A percentile compares a stretch with the other conserved stretches of the same genome.
Conservation (phyloP, 2,329 filamentous ascomycete species). For the Claviceps arundinis region DNA sequence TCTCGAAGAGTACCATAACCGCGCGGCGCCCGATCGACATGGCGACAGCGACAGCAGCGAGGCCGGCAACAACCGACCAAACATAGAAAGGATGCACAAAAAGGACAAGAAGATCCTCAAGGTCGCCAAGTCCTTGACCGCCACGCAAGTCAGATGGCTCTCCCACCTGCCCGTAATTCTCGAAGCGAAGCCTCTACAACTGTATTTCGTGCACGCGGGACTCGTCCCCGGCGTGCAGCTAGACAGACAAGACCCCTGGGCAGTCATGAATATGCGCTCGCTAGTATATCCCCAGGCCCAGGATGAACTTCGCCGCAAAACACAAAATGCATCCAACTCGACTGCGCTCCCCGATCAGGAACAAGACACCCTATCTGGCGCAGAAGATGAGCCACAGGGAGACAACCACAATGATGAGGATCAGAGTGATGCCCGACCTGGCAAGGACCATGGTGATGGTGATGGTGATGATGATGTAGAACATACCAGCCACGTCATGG, state of each 20-base stretch:
- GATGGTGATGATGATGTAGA: neutral
- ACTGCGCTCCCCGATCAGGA: neutral
- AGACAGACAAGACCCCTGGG: slow-evolving; percentile 58
- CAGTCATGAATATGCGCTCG: slow-evolving; percentile 86
- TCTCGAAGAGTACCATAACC: slow-evolving; percentile 23
- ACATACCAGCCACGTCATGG: slow-evolving; percentile 12
- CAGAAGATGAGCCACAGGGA: slow-evolving; percentile 9
- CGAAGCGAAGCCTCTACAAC: slow-evolving; percentile 49
- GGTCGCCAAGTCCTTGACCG: slow-evolving; percentile 38
- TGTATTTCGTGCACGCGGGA: slow-evolving; percentile 71
- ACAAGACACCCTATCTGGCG: neutral
- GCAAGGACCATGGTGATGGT: neutral
- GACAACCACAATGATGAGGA: neutral
- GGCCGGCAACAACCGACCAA: slow-evolving; percentile 10
- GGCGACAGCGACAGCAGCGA: neutral
- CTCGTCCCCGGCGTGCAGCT: slow-evolving; percentile 64
- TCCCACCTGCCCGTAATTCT: slow-evolving; percentile 65
- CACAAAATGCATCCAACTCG: slow-evolving; percentile 7
- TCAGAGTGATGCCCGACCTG: neutral
- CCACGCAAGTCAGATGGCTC: slow-evolving; percentile 56
- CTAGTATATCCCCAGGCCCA: slow-evolving; percentile 44
- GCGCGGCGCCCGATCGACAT: slow-evolving; percentile 13
- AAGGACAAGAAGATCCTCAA: slow-evolving; percentile 31
- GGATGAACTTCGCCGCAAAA: slow-evolving; percentile 24
- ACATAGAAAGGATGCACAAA: slow-evolving; percentile 16